Percentiles rank a stretch among this genome's conserved stretches.
phyloP scores from a whole-genome alignment of 192 early-diverging fungal genomes.

The Backusella psychrophila region DNA sequence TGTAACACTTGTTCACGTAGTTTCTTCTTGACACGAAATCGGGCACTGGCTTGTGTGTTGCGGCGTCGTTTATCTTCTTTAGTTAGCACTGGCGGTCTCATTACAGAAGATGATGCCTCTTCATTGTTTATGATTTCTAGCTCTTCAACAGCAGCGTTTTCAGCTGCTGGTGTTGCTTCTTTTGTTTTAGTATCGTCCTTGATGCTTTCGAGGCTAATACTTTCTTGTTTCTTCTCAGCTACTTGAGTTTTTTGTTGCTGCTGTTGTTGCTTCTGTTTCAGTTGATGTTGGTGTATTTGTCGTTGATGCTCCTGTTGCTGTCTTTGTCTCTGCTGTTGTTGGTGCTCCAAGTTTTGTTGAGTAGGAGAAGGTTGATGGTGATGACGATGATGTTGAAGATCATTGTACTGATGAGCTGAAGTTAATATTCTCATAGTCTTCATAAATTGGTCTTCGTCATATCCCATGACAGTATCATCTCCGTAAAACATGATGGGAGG shows the following conservation, averaged over 20 bases:
- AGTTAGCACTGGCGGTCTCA: conserved; percentile 21
- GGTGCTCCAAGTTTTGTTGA: neutral
- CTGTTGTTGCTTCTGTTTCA: neutral
- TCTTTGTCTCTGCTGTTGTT: neutral
- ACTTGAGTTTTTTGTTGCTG: neutral
- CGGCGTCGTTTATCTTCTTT: conserved; percentile 87
- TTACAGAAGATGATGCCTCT: neutral
- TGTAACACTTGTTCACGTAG: conserved; percentile 82
- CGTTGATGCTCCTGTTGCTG: neutral
- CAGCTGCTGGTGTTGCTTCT: neutral
- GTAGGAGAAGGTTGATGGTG: neutral
- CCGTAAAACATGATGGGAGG: conserved; percentile 14
- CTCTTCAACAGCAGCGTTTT: neutral
- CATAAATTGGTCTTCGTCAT: conserved; percentile 15
- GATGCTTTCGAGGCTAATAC: neutral
- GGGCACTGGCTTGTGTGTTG: conserved; percentile 92
- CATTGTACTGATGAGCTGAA: conserved; percentile 1
- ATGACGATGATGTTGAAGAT: neutral
- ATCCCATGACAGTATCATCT: conserved; percentile 1
- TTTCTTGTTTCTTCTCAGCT: neutral
- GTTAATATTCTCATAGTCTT: conserved; percentile 15
- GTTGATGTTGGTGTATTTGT: neutral
- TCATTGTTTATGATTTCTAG: neutral
- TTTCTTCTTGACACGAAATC: conserved; percentile 95
- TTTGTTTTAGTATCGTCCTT: neutral